Evolutionary conservation across 306 rosid species (phyloP).

Genomic region (Inga laurina): DNA sequence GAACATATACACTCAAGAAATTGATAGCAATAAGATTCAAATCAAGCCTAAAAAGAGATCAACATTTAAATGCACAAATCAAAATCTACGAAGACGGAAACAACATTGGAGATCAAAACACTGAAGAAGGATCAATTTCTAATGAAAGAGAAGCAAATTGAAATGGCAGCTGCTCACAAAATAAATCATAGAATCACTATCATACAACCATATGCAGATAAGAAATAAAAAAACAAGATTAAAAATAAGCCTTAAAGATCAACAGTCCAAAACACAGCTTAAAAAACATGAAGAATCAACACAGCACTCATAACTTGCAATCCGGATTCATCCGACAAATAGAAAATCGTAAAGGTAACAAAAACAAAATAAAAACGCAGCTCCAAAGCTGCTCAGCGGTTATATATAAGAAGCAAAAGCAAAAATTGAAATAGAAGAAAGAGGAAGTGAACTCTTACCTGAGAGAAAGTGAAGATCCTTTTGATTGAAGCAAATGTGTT

Average conservation of each 20-base stretch:
- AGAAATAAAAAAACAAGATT: neutral
- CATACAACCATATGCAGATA: neutral
- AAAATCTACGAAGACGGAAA: neutral
- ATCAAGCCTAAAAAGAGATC: neutral
- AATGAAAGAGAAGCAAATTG: neutral
- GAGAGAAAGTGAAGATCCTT: constrained; percentile 35
- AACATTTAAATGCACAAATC: neutral
- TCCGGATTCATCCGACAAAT: constrained; percentile 1
- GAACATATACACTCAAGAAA: neutral
- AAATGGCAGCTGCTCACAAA: neutral
- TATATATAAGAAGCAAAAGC: neutral
- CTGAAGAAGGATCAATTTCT: neutral
- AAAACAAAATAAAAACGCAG: neutral
- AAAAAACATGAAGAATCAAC: constrained; percentile 12
- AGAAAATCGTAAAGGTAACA: neutral
- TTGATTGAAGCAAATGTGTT: constrained; percentile 33
- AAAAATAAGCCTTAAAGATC: constrained; percentile 19
- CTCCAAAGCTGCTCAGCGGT: neutral
- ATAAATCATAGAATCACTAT: neutral
- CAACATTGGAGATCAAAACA: neutral
- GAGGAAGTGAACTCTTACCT: constrained; percentile 46
- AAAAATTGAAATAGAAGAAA: neutral
- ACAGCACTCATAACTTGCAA: neutral
- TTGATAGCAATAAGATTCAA: neutral
- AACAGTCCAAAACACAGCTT: neutral